Evolutionary conservation across 345 rosid genomes (phyloP).

Genomic region (Psidium friedrichsthalianum): DNA sequence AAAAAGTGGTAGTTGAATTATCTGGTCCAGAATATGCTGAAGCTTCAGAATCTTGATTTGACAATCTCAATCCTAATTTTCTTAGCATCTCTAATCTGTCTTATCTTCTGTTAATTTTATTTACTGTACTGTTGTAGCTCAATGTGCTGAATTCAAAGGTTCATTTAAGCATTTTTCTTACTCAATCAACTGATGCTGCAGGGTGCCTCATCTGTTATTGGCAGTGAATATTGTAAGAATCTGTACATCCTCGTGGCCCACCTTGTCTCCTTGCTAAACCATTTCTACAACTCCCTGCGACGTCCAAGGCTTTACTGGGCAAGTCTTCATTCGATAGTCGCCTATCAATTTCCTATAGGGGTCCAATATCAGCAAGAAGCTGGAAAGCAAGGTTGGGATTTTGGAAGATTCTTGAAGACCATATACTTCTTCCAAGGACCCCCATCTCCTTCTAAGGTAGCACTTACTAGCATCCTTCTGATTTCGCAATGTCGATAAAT

Average conservation of each 20-base stretch:
- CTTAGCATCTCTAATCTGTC: background rate
- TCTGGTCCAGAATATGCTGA: background rate
- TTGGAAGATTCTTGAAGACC: constrained; percentile 80
- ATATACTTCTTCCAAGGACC: constrained; percentile 76
- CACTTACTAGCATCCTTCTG: background rate
- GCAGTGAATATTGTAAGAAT: constrained; percentile 19
- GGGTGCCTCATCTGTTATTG: constrained; percentile 41
- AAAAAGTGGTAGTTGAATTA: background rate
- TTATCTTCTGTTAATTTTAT: background rate
- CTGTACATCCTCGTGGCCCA: constrained; percentile 15
- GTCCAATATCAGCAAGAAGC: constrained; percentile 23
- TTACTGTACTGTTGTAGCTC: background rate
- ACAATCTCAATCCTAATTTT: background rate
- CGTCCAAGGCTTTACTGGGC: constrained; percentile 9
- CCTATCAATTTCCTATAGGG: constrained; percentile 16
- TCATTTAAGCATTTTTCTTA: background rate
- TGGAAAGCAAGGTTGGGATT: constrained; percentile 64
- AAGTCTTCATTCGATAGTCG: constrained; percentile 17
- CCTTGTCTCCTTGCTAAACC: constrained; percentile 54
- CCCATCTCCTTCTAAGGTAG: constrained; percentile 80
- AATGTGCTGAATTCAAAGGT: background rate
- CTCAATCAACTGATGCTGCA: constrained; percentile 29
- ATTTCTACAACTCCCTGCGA: constrained; percentile 55
- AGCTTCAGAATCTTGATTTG: background rate
- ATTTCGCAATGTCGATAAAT: background rate